Base-by-base conservation (phyloP, 495 filamentous ascomycete genomes). In the Tuber microsphaerosporum region DNA sequence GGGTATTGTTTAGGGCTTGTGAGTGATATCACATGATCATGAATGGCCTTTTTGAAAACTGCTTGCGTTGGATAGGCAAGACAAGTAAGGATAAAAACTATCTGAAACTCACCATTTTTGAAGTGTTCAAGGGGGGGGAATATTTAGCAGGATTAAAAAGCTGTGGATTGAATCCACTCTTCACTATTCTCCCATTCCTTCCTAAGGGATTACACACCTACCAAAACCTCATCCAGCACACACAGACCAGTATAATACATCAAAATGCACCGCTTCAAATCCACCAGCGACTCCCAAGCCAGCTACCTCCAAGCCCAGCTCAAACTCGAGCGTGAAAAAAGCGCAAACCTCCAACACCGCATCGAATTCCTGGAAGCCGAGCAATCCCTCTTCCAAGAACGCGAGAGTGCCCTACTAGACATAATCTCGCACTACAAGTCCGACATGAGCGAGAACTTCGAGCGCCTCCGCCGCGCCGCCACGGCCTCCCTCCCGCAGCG, bases 361-460 rank as follows among this genome's bases (percentile, higher is more conserved):
- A n/a, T 61, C n/a, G 51, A 61, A 31, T 5, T 10, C 26, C 51
- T 61, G 0, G 51, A 61, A 31, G 10, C 10, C 51, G 51, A 61
- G 12, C 51, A 31, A 2, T n/a, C 51, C 51, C n/a, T 26, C n/a
- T 61, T 61, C 51, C 10, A 31, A 22, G 51, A 61, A n/a, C 51
- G 51, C 12, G 51, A 61, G 26, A 14, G n/a, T 3, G 51, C 51
- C 9, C 51, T 61, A 5, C 51, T 61, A 8, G 26, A 61, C 10
- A 31, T 31, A 61, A 61, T 61, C n/a, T 26, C n/a, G n/a, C 51
- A 61, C 51, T 61, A 61, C 51, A 61, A 61, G 14, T 61, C 51
- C n/a, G 51, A 61, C 51, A 61, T 61, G 51, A 61, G n/a, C 51
- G 26, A 26, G 51, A 61, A 61, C 51, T 31, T 61, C 51, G n/a